Base-by-base conservation (phyloP, 148 eudicot species). In the Heliosperma pusillum region DNA sequence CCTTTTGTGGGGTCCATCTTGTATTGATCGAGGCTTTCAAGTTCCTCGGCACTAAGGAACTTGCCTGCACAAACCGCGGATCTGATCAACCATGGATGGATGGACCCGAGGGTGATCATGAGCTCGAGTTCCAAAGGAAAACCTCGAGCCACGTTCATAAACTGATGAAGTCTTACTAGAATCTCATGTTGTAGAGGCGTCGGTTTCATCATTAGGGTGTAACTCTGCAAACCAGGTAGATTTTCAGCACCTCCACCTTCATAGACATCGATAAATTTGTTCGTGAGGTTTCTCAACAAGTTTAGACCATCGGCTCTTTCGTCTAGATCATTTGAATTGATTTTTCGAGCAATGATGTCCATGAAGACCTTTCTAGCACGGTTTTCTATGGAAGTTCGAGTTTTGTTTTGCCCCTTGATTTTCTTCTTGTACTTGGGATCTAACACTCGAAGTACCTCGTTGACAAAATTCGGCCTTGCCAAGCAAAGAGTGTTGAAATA, bases 131-230 rank as follows among this genome's bases (percentile, higher is more conserved):
- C 99, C 67, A 95, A 77, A 4, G 97, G 96, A 76, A 89, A 95
- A 5, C 97, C 97, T 79, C 87, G 90, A 77, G 89, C 85, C 24
- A 72, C 77, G 15, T 83, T 85, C 83, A 90, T 88, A 72, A 85
- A 85, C n/a, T 84, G 74, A 44, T 89, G 96, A 78, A 95, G 94
- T 66, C 86, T 81, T 11, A 82, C 77, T 40, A 95, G 74, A 66
- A 95, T 84, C 47, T 92, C 87, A 30, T 88, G 89, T 44, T 95
- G 99, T 78, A 88, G 79, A 15, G 92, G 87, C 0, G 97, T 92
- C 0, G 94, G 87, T 78, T 95, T 92, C 99, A 95, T 95, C 94
- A 89, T 88, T 11, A 95, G 66, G 12, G 99, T 95, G 83, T 95
- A 95, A 72, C 86, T 81, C 61, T 92, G 92, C 12, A 95, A 80